Evolutionary conservation across 2,329 filamentous ascomycete species (phyloP).

Genomic region (Pyricularia grisea): DNA sequence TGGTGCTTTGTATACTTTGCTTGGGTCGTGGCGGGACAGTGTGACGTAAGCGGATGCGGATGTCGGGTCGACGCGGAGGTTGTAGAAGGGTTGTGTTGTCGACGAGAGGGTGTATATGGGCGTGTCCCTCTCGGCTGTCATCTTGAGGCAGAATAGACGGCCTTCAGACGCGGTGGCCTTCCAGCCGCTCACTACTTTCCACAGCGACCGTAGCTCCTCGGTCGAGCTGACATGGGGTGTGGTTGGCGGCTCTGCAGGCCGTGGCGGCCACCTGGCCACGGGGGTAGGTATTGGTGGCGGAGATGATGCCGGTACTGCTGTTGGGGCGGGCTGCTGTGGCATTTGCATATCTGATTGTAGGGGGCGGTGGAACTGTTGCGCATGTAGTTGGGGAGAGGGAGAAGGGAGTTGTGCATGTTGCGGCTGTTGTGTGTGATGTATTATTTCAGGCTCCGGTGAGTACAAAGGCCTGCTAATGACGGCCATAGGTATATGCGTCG

Average conservation of each 20-base stretch:
- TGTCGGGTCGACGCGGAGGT: slow-evolving; percentile 53
- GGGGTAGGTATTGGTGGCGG: slow-evolving; percentile 10
- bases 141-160: slow-evolving; percentile 47
- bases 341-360: slow-evolving; percentile 1
- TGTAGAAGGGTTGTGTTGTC: slow-evolving; percentile 54
- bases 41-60: slow-evolving; percentile 53
- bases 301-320: neutral
- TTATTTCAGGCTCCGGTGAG: slow-evolving; percentile 24
- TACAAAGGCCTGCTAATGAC: slow-evolving; percentile 60
- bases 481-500: slow-evolving; percentile 52
- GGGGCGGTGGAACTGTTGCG: neutral
- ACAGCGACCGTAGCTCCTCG: slow-evolving; percentile 54
- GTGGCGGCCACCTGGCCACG: slow-evolving; percentile 10
- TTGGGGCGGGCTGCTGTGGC: neutral
- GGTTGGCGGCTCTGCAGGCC: slow-evolving; percentile 30
- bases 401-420: slow-evolving; percentile 1
- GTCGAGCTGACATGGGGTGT: slow-evolving; percentile 44
- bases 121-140: slow-evolving; percentile 47
- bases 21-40: slow-evolving; percentile 50
- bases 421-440: neutral
- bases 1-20: slow-evolving; percentile 42
- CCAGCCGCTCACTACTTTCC: slow-evolving; percentile 64
- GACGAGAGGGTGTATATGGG: slow-evolving; percentile 61
- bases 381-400: slow-evolving; percentile 1
- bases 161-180: slow-evolving; percentile 50